Percentiles rank a stretch among this genome's conserved stretches.
Conservation (phyloP, 305 asterid genomes). For the Fraxinus greggii region DNA sequence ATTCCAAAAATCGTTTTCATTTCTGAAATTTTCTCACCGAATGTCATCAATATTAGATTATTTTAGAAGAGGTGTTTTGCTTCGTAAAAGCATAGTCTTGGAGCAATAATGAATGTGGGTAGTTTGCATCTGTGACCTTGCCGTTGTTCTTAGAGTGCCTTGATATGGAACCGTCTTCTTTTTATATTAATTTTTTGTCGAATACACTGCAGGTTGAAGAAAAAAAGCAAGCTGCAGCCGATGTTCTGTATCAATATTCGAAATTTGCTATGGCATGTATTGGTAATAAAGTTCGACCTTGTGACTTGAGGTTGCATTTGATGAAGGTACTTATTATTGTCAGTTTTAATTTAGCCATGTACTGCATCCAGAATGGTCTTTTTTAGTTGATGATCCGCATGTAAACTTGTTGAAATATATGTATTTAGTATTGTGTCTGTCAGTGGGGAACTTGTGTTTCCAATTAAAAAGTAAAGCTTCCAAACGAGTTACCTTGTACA, state of each 20-base stretch:
- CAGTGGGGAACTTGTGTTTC: neutral
- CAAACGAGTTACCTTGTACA: neutral
- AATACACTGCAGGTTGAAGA: slow-evolving; percentile 55
- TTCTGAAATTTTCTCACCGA: neutral
- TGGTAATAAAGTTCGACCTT: slow-evolving; percentile 83
- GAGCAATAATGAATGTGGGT: neutral
- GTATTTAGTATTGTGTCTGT: neutral
- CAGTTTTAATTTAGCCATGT: neutral
- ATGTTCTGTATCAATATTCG: slow-evolving; percentile 79
- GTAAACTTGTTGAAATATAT: slow-evolving; percentile 1
- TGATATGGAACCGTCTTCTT: neutral
- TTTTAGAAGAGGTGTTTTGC: neutral
- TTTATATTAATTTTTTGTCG: neutral
- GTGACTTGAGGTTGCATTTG: slow-evolving; percentile 89
- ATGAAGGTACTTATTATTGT: slow-evolving; percentile 61
- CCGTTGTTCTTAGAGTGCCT: neutral
- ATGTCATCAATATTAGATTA: neutral
- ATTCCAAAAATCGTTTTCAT: neutral
- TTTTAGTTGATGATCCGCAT: slow-evolving; percentile 9
- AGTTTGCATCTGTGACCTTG: neutral
- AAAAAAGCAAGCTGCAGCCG: slow-evolving; percentile 95
- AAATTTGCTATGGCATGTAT: slow-evolving; percentile 76
- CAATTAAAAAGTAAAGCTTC: neutral
- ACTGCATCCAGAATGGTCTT: neutral
- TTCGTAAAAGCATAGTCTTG: neutral